These are phyloP conservation scores for Cicer judaicum DNA, from an alignment of 306 rosid genomes.

Conservation along the genomic window DNA sequence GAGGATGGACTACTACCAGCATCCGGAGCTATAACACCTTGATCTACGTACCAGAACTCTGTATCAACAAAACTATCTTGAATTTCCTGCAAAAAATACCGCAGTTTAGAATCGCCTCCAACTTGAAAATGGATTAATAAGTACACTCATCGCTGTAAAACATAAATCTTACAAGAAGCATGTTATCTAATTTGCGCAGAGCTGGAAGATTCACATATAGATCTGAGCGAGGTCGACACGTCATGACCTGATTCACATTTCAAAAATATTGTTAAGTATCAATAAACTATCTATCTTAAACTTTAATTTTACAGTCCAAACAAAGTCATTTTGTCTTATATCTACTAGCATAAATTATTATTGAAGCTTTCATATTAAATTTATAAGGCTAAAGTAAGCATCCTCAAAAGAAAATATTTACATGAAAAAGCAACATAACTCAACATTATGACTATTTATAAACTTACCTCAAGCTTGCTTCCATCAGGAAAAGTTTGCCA, in stretches of 20 bases:
- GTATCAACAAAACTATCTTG: slow-evolving; percentile 70
- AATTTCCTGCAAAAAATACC: slow-evolving; percentile 66
- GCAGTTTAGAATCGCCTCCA: slow-evolving; percentile 41
- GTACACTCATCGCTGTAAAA: slow-evolving; percentile 5
- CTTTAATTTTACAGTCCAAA: slow-evolving; percentile 4
- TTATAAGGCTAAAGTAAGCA: slow-evolving; percentile 2
- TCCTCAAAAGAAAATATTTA: background rate
- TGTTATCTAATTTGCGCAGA: slow-evolving; percentile 87
- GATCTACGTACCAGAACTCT: slow-evolving; percentile 96
- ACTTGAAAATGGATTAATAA: slow-evolving; percentile 27
- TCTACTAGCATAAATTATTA: background rate
- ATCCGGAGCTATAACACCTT: slow-evolving; percentile 81
- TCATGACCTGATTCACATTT: slow-evolving; percentile 77
- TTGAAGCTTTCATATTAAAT: too few species aligned
- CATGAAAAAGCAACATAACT: background rate
- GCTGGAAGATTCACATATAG: slow-evolving; percentile 95
- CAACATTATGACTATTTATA: background rate
- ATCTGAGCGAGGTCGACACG: slow-evolving; percentile 89
- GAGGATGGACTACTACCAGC: slow-evolving; percentile 72
- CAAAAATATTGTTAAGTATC: slow-evolving; percentile 4
- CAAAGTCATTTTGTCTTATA: slow-evolving; percentile 13
- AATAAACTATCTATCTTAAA: slow-evolving; percentile 1
- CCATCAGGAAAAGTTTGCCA: slow-evolving; percentile 93
- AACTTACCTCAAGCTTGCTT: slow-evolving; percentile 74
- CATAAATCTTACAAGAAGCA: slow-evolving; percentile 84